Evolutionary conservation across 2,329 filamentous ascomycete species (phyloP), one percentile per base, ranked within the genome.

Genomic region (Fusarium scirpi): DNA sequence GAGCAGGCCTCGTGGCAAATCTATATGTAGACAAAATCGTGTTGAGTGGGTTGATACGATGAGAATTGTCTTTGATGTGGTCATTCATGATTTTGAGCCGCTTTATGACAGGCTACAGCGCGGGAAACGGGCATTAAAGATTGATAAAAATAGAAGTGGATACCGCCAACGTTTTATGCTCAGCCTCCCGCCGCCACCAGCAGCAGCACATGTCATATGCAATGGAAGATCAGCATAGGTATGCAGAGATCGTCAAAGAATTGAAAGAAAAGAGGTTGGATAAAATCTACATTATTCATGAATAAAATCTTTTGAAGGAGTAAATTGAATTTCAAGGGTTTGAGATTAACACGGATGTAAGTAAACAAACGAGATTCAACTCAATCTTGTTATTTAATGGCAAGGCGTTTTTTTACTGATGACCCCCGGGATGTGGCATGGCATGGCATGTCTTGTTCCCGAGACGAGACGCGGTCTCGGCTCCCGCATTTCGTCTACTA

Each of bases 131-230:
- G 57, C 62, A 70, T 64, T 52, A 65, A 49, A 51, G 20, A 38
- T 20, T 32, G 53, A 72, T 72, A 72, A 69, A 71, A 72, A 71
- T 71, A 71, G 69, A 51, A 61, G 58, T 54, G 56, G 58, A 30
- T 22, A 25, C 45, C 34, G 16, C 18, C 13, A 49, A 49, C 47
- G 46, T 45, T 58, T 58, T 62, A 53, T 66, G 65, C 69, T 69
- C 61, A 62, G 69, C 69, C 69, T 71, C 65, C 65, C 52, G 47
- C 47, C 55, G 55, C 65, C 65, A 44, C 47, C 55, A 34, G 34
- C 49, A 52, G 29, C 40, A 41, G 40, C 38, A 29, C 47, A 41
- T 51, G 49, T 41, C 49, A 52, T 52, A 41, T 57, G 53, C 32
- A 41, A 41, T 22, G 48, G 32, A 58, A 58, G 32, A 58, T 51